A percentile compares a stretch with the other conserved stretches of the same genome.
Conservation (phyloP, 2,329 filamentous ascomycete species). For the Coleophoma cylindrospora region DNA sequence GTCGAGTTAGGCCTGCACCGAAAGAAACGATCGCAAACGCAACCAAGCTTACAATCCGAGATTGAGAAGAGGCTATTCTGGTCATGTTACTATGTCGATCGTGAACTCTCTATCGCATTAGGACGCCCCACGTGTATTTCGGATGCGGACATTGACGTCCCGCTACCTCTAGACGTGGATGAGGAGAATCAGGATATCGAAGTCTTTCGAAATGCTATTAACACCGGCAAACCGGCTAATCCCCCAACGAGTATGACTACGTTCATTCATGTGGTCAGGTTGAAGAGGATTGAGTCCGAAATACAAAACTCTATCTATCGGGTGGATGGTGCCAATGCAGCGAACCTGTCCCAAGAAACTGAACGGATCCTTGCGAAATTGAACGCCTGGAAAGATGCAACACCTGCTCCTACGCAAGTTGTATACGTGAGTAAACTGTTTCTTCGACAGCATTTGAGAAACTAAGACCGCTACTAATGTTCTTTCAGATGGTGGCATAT, state of each 20-base stretch:
- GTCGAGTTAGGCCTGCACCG: conserved; percentile 44
- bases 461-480: neutral
- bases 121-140: conserved; percentile 42
- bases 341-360: conserved; percentile 3
- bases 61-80: conserved; percentile 36
- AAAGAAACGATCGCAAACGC: conserved; percentile 18
- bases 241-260: conserved; percentile 26
- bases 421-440: neutral
- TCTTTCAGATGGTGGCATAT: conserved; percentile 6
- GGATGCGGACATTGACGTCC: conserved; percentile 42
- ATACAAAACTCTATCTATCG: conserved; percentile 45
- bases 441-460: conserved; percentile 1
- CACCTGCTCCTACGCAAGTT: conserved; percentile 2
- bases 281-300: conserved; percentile 39
- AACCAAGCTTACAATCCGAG: conserved; percentile 2
- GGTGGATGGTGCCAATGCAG: conserved; percentile 31
- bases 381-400: conserved; percentile 5
- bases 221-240: neutral
- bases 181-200: conserved; percentile 18
- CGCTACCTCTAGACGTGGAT: conserved; percentile 35
- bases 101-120: conserved; percentile 40
- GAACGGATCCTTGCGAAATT: conserved; percentile 4
- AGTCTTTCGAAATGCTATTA: conserved; percentile 2
- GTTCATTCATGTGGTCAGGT: conserved; percentile 34
- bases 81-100: conserved; percentile 42